These are phyloP conservation scores for Amaranthus cruentus DNA, from an alignment of 148 eudicot species.

Conservation along the genomic window DNA sequence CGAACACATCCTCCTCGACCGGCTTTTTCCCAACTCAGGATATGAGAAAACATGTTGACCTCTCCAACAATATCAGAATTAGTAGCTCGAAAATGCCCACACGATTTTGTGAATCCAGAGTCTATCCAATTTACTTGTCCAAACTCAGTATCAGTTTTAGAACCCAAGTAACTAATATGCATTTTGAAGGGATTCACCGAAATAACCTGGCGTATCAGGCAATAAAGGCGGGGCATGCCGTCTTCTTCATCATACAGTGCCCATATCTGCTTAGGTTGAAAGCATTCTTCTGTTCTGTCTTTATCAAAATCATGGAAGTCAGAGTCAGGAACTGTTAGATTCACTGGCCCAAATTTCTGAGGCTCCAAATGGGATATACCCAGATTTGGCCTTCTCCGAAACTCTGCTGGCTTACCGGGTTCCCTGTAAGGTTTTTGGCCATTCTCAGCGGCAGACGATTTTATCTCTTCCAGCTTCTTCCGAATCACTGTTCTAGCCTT, in stretches of 20 bases:
- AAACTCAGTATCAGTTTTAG: conserved; percentile 81
- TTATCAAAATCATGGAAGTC: conserved; percentile 98
- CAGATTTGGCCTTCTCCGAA: conserved; percentile 27
- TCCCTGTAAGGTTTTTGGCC: conserved; percentile 23
- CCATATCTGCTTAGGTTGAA: conserved; percentile 97
- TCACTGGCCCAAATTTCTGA: conserved; percentile 48
- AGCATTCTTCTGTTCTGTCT: conserved; percentile 87
- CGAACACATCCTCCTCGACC: conserved; percentile 89
- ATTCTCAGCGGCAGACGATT: conserved; percentile 34
- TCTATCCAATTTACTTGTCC: conserved; percentile 76
- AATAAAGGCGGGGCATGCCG: conserved; percentile 97
- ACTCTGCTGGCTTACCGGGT: conserved; percentile 30
- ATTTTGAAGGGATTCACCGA: conserved; percentile 79
- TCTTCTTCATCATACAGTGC: conserved; percentile 98
- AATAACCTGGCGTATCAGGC: conserved; percentile 77
- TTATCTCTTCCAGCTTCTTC: conserved; percentile 60
- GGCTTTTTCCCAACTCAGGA: conserved; percentile 64
- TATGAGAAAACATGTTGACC: conserved; percentile 93
- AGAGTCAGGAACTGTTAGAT: conserved; percentile 85
- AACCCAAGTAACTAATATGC: conserved; percentile 75
- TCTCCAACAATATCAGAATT: conserved; percentile 69
- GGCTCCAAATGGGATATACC: conserved; percentile 34
- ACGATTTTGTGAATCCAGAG: conserved; percentile 87
- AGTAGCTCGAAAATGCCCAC: conserved; percentile 80
- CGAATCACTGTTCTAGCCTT: conserved; percentile 63